Base-by-base conservation (phyloP, 352 stramenopile species). In the Globisporangium recalcitrans region DNA sequence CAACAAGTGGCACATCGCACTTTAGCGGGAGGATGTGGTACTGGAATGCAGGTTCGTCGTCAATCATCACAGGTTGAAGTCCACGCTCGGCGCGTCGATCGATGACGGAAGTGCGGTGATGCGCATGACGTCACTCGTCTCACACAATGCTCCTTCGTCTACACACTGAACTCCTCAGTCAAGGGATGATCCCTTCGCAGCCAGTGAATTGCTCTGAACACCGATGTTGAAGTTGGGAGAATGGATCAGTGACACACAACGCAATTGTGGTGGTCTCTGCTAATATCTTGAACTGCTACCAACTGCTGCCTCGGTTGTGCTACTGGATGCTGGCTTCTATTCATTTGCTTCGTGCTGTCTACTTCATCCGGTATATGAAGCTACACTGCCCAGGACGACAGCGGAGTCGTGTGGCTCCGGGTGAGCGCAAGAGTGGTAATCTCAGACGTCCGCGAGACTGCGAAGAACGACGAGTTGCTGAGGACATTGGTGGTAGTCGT, bases 1-100 rank as follows among this genome's bases (percentile, higher is more conserved):
- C 22, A 29, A 16, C 11, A 5, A 31, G 38, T 44, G 38, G 14
- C 10, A 19, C 46, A 31, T 31, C 46, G 46, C 46, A 52, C 46
- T 52, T 52, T 27, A 52, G 46, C 11, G 46, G 46, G 31, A 19
- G 14, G 9, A 4, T 19, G 21, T 21, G 9, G 44, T 51, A 26
- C 1, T 10, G 11, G 14, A n/a, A 27, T 9, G 42, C 11, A 51
- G 13, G 21, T 27, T 10, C 10, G 46, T 52, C 46, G 22, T 52
- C 46, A 29, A 29, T 52, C 46, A 29, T 52, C 22, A 9, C 38
- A 31, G 16, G 52, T 58, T 58, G 52, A 58, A 58, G 52, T 58
- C 36, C 29, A 58, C 38, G 24, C 6, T 1, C 13, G 49, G 24
- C 14, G 49, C 49, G 27, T 56, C 49, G n/a, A 31, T 31, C 27